Conservation (phyloP, 2,329 filamentous ascomycete species). For the Xylariaceae sp. region DNA sequence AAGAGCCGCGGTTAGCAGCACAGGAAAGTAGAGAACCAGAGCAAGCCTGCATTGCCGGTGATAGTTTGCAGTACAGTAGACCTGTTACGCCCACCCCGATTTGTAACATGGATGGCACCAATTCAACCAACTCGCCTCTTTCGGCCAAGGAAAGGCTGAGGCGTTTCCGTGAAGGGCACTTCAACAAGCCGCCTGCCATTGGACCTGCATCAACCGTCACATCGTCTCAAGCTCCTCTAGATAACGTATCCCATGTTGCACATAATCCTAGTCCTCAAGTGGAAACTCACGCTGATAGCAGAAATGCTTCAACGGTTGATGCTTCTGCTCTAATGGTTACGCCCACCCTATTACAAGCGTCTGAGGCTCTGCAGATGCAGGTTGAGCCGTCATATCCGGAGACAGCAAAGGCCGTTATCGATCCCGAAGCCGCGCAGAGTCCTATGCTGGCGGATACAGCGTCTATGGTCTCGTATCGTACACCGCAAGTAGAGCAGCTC, state of each 20-base stretch:
- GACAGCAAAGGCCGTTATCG: neutral
- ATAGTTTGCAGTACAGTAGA: neutral
- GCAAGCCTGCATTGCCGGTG: neutral
- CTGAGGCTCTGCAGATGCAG: slow-evolving; percentile 9
- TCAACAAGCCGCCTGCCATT: slow-evolving; percentile 9
- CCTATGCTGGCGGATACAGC: slow-evolving; percentile 8
- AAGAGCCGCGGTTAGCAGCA: neutral
- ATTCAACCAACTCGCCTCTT: slow-evolving; percentile 13
- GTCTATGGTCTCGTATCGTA: slow-evolving; percentile 15
- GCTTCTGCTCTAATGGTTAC: slow-evolving; percentile 2
- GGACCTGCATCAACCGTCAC: slow-evolving; percentile 6
- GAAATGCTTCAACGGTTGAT: neutral
- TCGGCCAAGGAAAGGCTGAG: slow-evolving; percentile 28
- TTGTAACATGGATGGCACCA: slow-evolving; percentile 23
- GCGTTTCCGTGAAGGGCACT: slow-evolving; percentile 20
- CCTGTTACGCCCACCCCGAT: slow-evolving; percentile 8
- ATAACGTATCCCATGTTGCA: neutral
- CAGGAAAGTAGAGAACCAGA: neutral
- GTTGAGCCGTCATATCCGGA: slow-evolving; percentile 7
- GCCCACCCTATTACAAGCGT: slow-evolving; percentile 13
- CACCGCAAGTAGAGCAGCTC: slow-evolving; percentile 25
- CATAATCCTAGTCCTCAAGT: slow-evolving; percentile 7
- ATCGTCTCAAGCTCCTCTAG: slow-evolving; percentile 4
- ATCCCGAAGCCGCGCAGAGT: neutral
- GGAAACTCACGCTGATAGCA: slow-evolving; percentile 1